Percentiles rank a stretch among this genome's conserved stretches.
These are phyloP conservation scores for Thelonectria olida DNA, from an alignment of 2,329 filamentous ascomycete species.

Conservation along the genomic window DNA sequence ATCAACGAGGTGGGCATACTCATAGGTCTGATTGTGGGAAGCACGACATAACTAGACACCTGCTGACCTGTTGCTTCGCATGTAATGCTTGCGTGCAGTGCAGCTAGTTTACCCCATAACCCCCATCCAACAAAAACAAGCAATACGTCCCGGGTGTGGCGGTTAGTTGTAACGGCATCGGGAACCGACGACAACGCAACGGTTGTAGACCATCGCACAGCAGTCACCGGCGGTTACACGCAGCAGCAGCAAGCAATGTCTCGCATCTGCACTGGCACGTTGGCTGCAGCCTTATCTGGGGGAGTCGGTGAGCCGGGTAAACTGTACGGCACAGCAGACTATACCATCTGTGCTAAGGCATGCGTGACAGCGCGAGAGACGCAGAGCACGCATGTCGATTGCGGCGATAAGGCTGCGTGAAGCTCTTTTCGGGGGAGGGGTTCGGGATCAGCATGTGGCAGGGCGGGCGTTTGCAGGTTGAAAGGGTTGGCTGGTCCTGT, in stretches of 20 bases:
- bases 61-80: constrained; percentile 11
- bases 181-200: constrained; percentile 1
- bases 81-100: not conserved
- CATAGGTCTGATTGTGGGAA: not conserved
- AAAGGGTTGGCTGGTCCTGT: too few relatives aligned
- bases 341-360: not conserved
- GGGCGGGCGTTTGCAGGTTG: constrained; percentile 15
- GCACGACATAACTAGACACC: constrained; percentile 2
- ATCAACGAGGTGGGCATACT: not conserved
- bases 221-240: not conserved
- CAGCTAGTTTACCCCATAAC: too few relatives aligned
- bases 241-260: constrained; percentile 7
- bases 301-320: constrained; percentile 14
- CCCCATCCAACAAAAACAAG: too few relatives aligned
- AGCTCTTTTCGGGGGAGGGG: constrained; percentile 2
- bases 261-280: constrained; percentile 10
- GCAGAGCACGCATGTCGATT: not conserved
- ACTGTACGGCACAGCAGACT: constrained; percentile 1
- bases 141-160: too few relatives aligned
- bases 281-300: constrained; percentile 23
- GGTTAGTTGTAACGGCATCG: constrained; percentile 10
- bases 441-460: constrained; percentile 11
- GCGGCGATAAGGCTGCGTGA: constrained; percentile 18
- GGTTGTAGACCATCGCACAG: not conserved
- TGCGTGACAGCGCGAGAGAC: not conserved